Evolutionary conservation across 306 rosid genomes (phyloP), one percentile per base, ranked within the genome.

Genomic region (Vigna nakashimae): DNA sequence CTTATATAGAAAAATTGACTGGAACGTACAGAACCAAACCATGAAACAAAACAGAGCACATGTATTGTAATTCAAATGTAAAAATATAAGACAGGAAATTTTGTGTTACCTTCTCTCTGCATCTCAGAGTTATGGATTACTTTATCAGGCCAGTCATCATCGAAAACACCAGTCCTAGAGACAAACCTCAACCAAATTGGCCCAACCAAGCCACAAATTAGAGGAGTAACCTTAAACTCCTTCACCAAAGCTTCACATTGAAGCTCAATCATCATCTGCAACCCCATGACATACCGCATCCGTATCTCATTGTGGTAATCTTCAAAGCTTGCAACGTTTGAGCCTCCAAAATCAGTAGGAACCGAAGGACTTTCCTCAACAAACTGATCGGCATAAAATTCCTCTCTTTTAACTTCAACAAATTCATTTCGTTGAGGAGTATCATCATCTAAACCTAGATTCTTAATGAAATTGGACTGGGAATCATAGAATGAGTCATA

Each of bases 121-220:
- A 45, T 88, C 82, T 89, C 96, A 67, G 97, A 89, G 51, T 91
- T 87, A 2, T 68, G 77, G 52, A 87, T 69, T n/a, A 76, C 75
- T 24, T 83, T 81, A 65, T 87, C 89, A 72, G 82, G 86, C 96
- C 93, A 90, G 13, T 62, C 91, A 65, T 89, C 92, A 32, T 85
- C 89, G 1, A 94, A 88, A 65, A 94, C 85, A 62, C 82, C 87
- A 65, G 97, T 88, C 49, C 18, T 49, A 42, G 91, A 89, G 69
- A 94, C 88, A 71, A 89, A 87, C 69, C 97, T 87, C 85, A 91
- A 76, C 98, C 97, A 94, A 71, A 92, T 83, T 7, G 90, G 89
- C 38, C 88, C 96, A 57, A 89, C 85, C 83, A 90, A 80, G 14
- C 97, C 97, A 83, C 98, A 94, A 32, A 94, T 83, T 73, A 90